A percentile compares a stretch with the other conserved stretches of the same genome.
These are phyloP conservation scores for Naganishia onofrii DNA, from an alignment of 768 basidiomycete genomes.

Conservation along the genomic window DNA sequence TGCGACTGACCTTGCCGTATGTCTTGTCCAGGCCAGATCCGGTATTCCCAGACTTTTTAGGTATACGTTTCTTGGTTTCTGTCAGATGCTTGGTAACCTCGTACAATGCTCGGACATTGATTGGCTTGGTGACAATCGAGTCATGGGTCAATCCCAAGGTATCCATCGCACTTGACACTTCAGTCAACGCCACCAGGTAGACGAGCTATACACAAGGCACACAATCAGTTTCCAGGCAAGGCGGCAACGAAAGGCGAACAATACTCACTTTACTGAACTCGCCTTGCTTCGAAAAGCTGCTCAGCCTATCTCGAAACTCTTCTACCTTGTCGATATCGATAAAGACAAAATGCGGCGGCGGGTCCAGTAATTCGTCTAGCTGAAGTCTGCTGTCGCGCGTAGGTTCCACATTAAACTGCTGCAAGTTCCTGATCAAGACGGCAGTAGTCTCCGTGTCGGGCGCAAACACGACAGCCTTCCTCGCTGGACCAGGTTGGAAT, in stretches of 20 bases:
- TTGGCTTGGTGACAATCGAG: slow-evolving; percentile 41
- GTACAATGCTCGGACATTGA: slow-evolving; percentile 42
- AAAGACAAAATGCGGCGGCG: slow-evolving; percentile 8
- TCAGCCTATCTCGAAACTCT: neutral
- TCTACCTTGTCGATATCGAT: neutral
- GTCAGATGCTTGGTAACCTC: slow-evolving; percentile 13
- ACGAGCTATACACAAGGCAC: slow-evolving; percentile 36
- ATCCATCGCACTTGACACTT: slow-evolving; percentile 34
- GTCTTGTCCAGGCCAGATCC: slow-evolving; percentile 29
- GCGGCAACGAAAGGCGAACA: neutral
- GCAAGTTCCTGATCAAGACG: slow-evolving; percentile 16
- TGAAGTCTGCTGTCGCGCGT: neutral
- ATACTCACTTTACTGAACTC: slow-evolving; percentile 36
- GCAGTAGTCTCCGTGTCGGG: neutral
- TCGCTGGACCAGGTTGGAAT: neutral
- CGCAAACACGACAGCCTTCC: slow-evolving; percentile 2
- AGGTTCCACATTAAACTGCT: neutral
- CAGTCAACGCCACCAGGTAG: slow-evolving; percentile 38
- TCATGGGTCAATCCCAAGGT: slow-evolving; percentile 37
- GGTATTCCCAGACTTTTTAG: neutral
- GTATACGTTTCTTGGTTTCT: slow-evolving; percentile 16
- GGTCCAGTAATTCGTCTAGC: neutral
- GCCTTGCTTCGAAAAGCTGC: slow-evolving; percentile 29
- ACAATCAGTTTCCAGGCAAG: neutral
- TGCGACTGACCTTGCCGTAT: slow-evolving; percentile 30